These are phyloP conservation scores for Nemania bipapillata DNA, from an alignment of 2,329 filamentous ascomycete species.

Conservation along the genomic window DNA sequence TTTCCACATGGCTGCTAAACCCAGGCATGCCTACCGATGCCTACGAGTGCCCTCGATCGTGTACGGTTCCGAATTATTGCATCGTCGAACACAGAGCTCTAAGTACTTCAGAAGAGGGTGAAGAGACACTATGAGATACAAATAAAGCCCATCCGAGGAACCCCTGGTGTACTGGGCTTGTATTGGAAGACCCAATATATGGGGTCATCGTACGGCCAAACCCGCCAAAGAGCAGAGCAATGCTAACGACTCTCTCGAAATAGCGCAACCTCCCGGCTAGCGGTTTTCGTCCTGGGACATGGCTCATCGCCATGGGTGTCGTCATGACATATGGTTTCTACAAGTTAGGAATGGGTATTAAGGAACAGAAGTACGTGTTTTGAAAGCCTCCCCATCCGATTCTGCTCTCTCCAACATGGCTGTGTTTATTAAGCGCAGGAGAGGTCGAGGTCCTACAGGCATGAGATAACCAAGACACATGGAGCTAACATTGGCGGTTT, in stretches of 20 bases:
- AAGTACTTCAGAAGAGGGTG: neutral
- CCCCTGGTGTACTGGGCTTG: neutral
- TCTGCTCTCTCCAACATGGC: too few species aligned
- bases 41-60: neutral
- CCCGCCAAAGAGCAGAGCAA: too few species aligned
- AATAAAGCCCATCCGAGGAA: neutral
- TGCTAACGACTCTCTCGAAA: slow-evolving; percentile 18
- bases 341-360: slow-evolving; percentile 80
- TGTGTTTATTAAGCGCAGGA: neutral
- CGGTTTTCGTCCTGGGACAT: slow-evolving; percentile 84
- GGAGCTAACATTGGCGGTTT: slow-evolving; percentile 10
- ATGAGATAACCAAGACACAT: neutral
- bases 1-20: neutral
- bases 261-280: slow-evolving; percentile 91
- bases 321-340: slow-evolving; percentile 94
- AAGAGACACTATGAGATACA: neutral
- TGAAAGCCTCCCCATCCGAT: too few species aligned
- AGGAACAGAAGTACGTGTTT: slow-evolving; percentile 80
- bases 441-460: neutral
- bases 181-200: neutral
- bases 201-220: neutral
- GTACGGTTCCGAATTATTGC: neutral
- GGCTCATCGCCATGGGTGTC: slow-evolving; percentile 79
- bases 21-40: neutral
- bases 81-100: neutral